Percentiles rank a stretch among this genome's conserved stretches.
These are phyloP conservation scores for Rehmannia glutinosa DNA, from an alignment of 257 asterid species.

Conservation along the genomic window DNA sequence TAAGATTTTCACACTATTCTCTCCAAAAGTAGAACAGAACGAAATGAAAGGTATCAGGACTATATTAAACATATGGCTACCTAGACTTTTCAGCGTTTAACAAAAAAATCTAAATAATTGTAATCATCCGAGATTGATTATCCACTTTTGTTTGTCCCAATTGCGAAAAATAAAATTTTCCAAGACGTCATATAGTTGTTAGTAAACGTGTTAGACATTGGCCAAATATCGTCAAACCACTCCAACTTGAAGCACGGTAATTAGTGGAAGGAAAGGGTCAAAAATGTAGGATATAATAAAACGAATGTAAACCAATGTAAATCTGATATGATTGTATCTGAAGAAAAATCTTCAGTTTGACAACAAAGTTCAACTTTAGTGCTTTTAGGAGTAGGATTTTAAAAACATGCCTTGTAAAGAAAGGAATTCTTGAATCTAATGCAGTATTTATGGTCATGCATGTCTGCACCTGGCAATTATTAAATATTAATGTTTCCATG, in stretches of 20 bases:
- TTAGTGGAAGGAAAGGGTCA: slow-evolving; percentile 18
- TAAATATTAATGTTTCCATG: background rate
- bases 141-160: background rate
- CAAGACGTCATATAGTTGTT: background rate
- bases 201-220: slow-evolving; percentile 3
- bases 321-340: slow-evolving; percentile 12
- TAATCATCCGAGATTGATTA: no score
- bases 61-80: no score
- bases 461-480: background rate
- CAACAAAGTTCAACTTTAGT: slow-evolving; percentile 7
- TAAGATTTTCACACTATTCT: no score
- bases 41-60: no score
- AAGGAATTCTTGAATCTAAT: background rate
- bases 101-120: no score
- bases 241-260: slow-evolving; percentile 4
- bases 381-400: background rate
- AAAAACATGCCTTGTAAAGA: background rate
- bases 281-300: background rate
- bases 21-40: no score
- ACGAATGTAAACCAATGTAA: background rate
- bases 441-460: no score
- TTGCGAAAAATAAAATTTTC: background rate
- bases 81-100: no score
- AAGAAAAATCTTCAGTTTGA: slow-evolving; percentile 9
- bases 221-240: slow-evolving; percentile 14